Percentiles rank a stretch among this genome's conserved stretches.
Evolutionary conservation across 352 stramenopile species (phyloP).

Genomic region (Globisporangium perplexum): DNA sequence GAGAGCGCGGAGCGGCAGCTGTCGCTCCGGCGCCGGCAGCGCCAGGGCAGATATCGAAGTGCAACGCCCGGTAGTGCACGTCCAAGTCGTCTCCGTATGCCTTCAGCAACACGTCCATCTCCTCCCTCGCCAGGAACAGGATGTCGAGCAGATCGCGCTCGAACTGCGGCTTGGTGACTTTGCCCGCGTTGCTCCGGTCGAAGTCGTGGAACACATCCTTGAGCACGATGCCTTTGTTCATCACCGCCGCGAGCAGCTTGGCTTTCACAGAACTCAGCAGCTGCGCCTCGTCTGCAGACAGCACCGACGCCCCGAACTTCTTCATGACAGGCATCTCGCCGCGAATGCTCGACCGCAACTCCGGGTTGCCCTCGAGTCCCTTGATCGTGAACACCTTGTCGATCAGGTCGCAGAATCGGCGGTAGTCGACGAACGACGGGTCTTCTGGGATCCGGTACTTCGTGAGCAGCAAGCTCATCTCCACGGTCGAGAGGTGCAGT

Average conservation of each 20-base stretch:
- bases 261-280: constrained; percentile 34
- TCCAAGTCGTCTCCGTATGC: constrained; percentile 69
- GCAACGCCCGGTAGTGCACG: constrained; percentile 71
- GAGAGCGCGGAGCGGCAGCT: constrained; percentile 29
- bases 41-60: constrained; percentile 59
- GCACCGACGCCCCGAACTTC: constrained; percentile 23
- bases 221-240: constrained; percentile 77
- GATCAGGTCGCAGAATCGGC: constrained; percentile 78
- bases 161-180: constrained; percentile 79
- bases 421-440: constrained; percentile 68
- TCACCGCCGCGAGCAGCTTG: constrained; percentile 57
- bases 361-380: constrained; percentile 58
- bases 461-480: constrained; percentile 48
- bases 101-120: constrained; percentile 61
- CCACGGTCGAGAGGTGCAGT: constrained; percentile 41
- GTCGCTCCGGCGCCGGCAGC: constrained; percentile 21
- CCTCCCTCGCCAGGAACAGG: constrained; percentile 35
- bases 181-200: constrained; percentile 75
- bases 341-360: constrained; percentile 26
- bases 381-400: constrained; percentile 84
- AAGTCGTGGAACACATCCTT: constrained; percentile 88
- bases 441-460: constrained; percentile 70
- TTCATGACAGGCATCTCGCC: constrained; percentile 23
- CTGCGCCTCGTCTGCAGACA: constrained; percentile 28
- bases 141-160: constrained; percentile 65